Evolutionary conservation across 257 asterid species (phyloP), one percentile per base, ranked within the genome.

Genomic region (Eustoma russellianum): DNA sequence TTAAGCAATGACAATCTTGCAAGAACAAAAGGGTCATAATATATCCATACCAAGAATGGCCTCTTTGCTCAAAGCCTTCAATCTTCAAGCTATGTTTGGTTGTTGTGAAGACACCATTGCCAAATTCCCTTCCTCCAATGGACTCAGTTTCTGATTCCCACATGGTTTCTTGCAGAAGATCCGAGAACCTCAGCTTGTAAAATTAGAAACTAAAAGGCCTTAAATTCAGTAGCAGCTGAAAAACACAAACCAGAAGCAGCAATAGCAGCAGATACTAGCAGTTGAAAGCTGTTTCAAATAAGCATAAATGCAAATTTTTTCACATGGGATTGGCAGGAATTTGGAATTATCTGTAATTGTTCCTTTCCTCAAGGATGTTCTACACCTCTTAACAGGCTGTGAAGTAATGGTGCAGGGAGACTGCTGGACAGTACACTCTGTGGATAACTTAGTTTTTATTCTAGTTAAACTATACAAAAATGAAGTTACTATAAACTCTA

Each of bases 111-210:
- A 74, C 79, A 65, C 96, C 98, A 68, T 80, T 72, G 24, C 82
- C 80, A 34, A 75, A 82, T 52, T 78, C 95, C 33, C 83, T 41
- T 5, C 80, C 80, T 13, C 83, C 78, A 3, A 64, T 68, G 10
- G 94, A 68, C 57, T 90, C 96, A 15, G 73, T 55, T 44, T 90
- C 96, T 0, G 94, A 81, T 57, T 90, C 98, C 98, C 96, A 90
- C 98, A 90, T 90, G 44, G 17, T 49, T 46, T 50, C 15, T 8
- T 57, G 38, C 24, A 51, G 52, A 44, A 61, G 50, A 41, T 63
- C 45, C 0, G 33, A 14, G 46, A 52, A 7, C 41, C 64, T 67
- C 51, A 47, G 66, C 34, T 52, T 47, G 68, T 33, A 53, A 5
- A 41, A 9, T 45, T 17, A 15, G 57, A 60, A n/a, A 28, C 17